Conservation (phyloP, 352 stramenopile species). For the Phytophthora pluvialis region DNA sequence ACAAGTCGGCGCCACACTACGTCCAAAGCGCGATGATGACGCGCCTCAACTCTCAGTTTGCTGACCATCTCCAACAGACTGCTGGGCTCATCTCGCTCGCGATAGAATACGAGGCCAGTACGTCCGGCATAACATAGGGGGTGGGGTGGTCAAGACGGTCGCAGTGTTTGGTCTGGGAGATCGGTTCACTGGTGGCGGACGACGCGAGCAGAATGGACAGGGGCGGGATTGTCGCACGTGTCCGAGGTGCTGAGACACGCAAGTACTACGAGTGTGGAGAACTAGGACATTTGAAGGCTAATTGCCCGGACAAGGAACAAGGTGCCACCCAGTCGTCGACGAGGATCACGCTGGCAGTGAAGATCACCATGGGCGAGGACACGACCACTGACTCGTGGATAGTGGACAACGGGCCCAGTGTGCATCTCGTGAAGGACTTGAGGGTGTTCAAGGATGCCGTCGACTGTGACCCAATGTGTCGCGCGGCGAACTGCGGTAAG, state of each 20-base stretch:
- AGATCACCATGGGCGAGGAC: not conserved
- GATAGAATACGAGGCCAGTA: too few species aligned
- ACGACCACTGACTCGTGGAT: not conserved
- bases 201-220: not conserved
- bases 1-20: conserved; percentile 4
- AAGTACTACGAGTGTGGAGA: too few species aligned
- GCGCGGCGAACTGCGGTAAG: not conserved
- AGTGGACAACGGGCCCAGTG: not conserved
- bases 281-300: too few species aligned
- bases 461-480: not conserved
- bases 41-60: not conserved
- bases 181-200: not conserved
- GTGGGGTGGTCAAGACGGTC: too few species aligned
- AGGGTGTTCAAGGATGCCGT: not conserved
- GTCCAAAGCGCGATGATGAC: conserved; percentile 3
- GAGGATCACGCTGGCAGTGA: not conserved
- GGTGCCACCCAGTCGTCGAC: not conserved
- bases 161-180: too few species aligned
- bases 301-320: not conserved
- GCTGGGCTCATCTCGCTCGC: too few species aligned
- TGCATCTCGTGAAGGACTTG: not conserved
- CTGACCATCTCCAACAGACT: too few species aligned
- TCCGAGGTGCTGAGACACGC: not conserved
- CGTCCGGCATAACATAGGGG: too few species aligned
- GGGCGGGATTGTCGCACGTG: not conserved